Evolutionary conservation across 352 stramenopile genomes (phyloP).

Genomic region (Phytophthora agathidicida): DNA sequence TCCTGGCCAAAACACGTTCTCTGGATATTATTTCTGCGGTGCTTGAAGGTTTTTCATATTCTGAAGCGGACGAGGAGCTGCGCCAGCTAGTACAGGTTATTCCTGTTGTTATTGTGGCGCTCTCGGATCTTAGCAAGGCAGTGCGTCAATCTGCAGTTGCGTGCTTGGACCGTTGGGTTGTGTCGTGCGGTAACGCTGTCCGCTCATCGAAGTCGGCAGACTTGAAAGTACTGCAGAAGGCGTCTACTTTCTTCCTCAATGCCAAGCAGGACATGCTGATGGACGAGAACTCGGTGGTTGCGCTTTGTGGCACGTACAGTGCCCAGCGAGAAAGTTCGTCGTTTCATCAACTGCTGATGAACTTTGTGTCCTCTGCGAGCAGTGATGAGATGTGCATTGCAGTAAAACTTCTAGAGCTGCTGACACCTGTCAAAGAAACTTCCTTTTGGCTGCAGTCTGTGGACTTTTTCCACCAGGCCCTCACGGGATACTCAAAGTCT

Average conservation of each 20-base stretch:
- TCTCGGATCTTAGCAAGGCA: constrained; percentile 47
- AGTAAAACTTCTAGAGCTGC: constrained; percentile 66
- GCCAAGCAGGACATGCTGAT: constrained; percentile 81
- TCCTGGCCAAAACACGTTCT: constrained; percentile 64
- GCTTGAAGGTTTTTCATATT: constrained; percentile 55
- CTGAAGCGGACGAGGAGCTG: constrained; percentile 45
- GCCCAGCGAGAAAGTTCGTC: constrained; percentile 29
- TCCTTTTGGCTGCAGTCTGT: constrained; percentile 72
- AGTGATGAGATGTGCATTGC: constrained; percentile 51
- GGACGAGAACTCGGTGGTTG: constrained; percentile 61
- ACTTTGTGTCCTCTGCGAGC: constrained; percentile 54
- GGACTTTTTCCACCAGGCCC: constrained; percentile 63
- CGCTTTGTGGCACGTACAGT: constrained; percentile 57
- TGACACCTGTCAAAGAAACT: constrained; percentile 54
- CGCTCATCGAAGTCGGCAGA: constrained; percentile 23
- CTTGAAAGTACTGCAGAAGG: constrained; percentile 39
- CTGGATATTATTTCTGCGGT: constrained; percentile 75
- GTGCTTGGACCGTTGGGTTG: constrained; percentile 65
- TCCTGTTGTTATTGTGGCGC: constrained; percentile 70
- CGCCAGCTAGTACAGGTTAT: constrained; percentile 54
- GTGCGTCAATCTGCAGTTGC: constrained; percentile 68
- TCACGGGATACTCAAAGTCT: constrained; percentile 29
- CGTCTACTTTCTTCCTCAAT: constrained; percentile 52
- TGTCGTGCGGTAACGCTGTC: constrained; percentile 32
- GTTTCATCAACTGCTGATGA: constrained; percentile 56